Conservation (phyloP, 805 yeast species). For the Monosporozyma solicola region DNA sequence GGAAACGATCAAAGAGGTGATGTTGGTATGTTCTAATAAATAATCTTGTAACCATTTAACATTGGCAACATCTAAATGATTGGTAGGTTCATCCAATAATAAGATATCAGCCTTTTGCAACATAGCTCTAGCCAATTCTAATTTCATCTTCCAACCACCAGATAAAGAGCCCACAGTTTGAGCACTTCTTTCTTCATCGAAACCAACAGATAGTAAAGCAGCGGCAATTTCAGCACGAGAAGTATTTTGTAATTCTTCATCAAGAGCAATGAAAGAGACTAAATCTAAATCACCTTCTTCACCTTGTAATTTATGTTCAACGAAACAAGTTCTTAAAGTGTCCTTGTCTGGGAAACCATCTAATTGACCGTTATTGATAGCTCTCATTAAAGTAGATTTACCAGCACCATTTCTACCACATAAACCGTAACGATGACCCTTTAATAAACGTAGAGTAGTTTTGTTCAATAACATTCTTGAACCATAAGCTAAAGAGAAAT, state of each 20-base stretch:
- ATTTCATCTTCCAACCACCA: slow-evolving; percentile 99
- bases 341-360: slow-evolving; percentile 95
- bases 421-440: slow-evolving; percentile 95
- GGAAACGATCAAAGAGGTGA: slow-evolving; percentile 91
- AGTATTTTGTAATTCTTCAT: slow-evolving; percentile 64
- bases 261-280: slow-evolving; percentile 79
- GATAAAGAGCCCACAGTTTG: slow-evolving; percentile 91
- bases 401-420: slow-evolving; percentile 99
- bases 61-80: slow-evolving; percentile 90
- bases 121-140: slow-evolving; percentile 98
- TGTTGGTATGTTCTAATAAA: slow-evolving; percentile 68
- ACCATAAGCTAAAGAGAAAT: slow-evolving; percentile 94
- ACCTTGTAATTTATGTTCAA: slow-evolving; percentile 94
- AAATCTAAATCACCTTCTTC: slow-evolving; percentile 86
- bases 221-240: slow-evolving; percentile 60
- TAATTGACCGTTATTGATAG: slow-evolving; percentile 91
- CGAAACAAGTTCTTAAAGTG: slow-evolving; percentile 85
- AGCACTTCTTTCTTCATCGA: slow-evolving; percentile 78
- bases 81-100: slow-evolving; percentile 94
- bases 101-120: slow-evolving; percentile 93
- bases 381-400: slow-evolving; percentile 93
- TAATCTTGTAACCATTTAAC: slow-evolving; percentile 93
- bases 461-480: slow-evolving; percentile 94
- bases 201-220: slow-evolving; percentile 81
- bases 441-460: slow-evolving; percentile 74